A percentile compares a stretch with the other conserved stretches of the same genome.
phyloP scores from a whole-genome alignment of 2,329 filamentous ascomycete genomes.

The Rugonectria rugulosa region DNA sequence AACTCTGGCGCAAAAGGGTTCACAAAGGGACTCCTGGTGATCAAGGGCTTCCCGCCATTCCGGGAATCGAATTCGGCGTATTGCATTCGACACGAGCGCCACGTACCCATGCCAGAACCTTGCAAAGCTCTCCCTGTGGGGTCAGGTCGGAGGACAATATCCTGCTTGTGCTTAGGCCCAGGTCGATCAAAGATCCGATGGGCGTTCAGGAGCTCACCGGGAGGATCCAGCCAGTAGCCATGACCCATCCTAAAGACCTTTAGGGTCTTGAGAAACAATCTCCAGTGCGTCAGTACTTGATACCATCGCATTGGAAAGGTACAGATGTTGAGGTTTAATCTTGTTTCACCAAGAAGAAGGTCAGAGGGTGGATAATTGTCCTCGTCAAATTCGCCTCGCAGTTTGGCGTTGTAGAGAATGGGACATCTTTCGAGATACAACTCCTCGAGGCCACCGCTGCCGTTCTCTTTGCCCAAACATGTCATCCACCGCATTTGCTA shows the following conservation, averaged over 20 bases:
- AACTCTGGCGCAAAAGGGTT: no score
- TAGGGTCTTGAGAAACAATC: slow-evolving; percentile 11
- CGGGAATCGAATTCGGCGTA: no score
- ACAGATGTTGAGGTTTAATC: no score
- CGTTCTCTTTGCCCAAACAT: slow-evolving; percentile 38
- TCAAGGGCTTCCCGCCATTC: no score
- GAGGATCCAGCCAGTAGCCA: background rate
- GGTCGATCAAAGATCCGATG: background rate
- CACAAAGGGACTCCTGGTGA: no score
- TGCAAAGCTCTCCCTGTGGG: no score
- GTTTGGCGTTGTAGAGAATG: slow-evolving; percentile 35
- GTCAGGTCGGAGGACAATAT: no score
- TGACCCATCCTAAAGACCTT: slow-evolving; percentile 16
- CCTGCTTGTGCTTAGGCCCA: no score
- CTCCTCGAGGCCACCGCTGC: slow-evolving; percentile 40
- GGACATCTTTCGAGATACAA: slow-evolving; percentile 54
- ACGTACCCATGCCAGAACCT: no score
- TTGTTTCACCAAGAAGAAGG: no score
- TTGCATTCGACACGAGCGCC: no score
- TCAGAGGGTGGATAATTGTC: background rate
- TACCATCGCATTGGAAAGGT: slow-evolving; percentile 21
- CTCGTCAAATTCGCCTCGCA: background rate
- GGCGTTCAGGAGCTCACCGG: background rate
- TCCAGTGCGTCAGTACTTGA: slow-evolving; percentile 15
- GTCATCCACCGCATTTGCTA: slow-evolving; percentile 57